Base-by-base conservation (phyloP, 2,329 filamentous ascomycete genomes). In the Tolypocladium endophyticum region DNA sequence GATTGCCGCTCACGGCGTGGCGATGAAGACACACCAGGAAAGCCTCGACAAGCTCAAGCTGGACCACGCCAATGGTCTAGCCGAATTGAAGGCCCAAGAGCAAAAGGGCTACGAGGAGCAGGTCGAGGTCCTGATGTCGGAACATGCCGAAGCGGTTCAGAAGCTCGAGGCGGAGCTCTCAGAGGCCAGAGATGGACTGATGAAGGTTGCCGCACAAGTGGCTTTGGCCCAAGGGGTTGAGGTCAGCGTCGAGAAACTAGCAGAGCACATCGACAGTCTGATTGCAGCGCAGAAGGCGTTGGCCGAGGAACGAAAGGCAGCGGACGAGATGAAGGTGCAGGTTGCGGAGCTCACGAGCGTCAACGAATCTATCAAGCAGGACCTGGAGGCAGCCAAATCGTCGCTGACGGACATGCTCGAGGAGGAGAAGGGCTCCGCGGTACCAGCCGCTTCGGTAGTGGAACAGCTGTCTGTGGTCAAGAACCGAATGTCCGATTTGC, bases 231-330 rank as follows among this genome's bases (percentile, higher is more conserved):
- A 86, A 62, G 77, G 86, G 18, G 68, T 88, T 18, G 81, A 88
- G 28, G 82, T 86, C 53, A 86, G 85, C 67, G 79, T 87, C n/a
- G 85, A 87, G 60, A 84, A 87, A 72, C 76, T 92, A 23, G 80
- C 82, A 5, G 81, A 86, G 60, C 80, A 83, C 57, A 86, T 88
- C 62, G 75, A 80, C 11, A 76, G 81, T 35, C 76, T 88, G 30
- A 72, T 82, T 50, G 77, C 78, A 1, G 78, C 84, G 61, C 82
- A 88, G 67, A 81, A 85, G 65, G 80, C 84, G 30, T 77, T 91
- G 6, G 72, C 62, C 1, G 75, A 79, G 47, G 83, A 87, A 65
- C 85, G 86, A 68, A 77, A 79, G 64, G 85, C 84, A 71, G 77
- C 80, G 33, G 72, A 72, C 25, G 83, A 85, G 67, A 74, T 90